A percentile compares a stretch with the other conserved stretches of the same genome.
phyloP scores from a whole-genome alignment of 2,329 filamentous ascomycete genomes.

The Monosporascus sp. region DNA sequence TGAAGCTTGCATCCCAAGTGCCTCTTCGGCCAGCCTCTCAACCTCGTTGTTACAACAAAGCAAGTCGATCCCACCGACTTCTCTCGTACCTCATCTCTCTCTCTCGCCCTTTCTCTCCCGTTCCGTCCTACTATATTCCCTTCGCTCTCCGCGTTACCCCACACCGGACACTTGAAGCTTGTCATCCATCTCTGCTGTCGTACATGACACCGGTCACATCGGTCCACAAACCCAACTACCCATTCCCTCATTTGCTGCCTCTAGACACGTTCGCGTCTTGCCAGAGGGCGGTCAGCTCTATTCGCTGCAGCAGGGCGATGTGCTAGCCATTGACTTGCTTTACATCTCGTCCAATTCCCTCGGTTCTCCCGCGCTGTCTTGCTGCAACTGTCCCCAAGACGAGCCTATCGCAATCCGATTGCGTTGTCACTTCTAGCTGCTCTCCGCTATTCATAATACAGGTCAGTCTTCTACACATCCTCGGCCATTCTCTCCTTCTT shows the following conservation, averaged over 20 bases:
- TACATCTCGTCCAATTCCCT: constrained; percentile 22
- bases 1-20: constrained; percentile 7
- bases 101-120: constrained; percentile 6
- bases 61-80: constrained; percentile 12
- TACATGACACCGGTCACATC: constrained; percentile 25
- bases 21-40: constrained; percentile 11
- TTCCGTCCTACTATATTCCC: constrained; percentile 7
- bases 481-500: constrained; percentile 12
- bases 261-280: constrained; percentile 23
- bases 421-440: constrained; percentile 25
- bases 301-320: constrained; percentile 20
- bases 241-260: constrained; percentile 26
- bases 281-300: constrained; percentile 25
- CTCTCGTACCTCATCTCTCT: neutral
- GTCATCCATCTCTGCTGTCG: constrained; percentile 8
- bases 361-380: constrained; percentile 25
- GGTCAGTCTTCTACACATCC: constrained; percentile 24
- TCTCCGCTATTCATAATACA: constrained; percentile 29
- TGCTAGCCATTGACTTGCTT: constrained; percentile 26
- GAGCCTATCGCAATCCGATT: constrained; percentile 12
- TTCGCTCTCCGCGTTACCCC: constrained; percentile 17
- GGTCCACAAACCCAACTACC: constrained; percentile 18
- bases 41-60: constrained; percentile 3
- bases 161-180: constrained; percentile 7
- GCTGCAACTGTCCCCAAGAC: constrained; percentile 25